Conservation (phyloP, 2,329 filamentous ascomycete genomes). For the Blumeria hordei region DNA sequence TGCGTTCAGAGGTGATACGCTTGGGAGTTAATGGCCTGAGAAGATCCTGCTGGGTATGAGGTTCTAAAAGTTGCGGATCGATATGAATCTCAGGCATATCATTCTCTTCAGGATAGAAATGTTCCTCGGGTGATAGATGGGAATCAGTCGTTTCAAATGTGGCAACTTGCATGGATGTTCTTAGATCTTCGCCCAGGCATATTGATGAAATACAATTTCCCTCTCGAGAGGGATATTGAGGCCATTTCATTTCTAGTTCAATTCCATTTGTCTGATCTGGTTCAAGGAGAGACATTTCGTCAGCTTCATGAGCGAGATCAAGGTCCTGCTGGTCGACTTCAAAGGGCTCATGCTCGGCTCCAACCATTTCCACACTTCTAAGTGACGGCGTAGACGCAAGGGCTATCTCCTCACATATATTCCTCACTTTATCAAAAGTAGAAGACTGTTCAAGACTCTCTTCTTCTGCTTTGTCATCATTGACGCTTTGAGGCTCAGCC, state of each 20-base stretch:
- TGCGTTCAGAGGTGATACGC: conserved; percentile 14
- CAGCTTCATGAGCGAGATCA: conserved; percentile 30
- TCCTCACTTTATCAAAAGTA: conserved; percentile 18
- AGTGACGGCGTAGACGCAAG: conserved; percentile 12
- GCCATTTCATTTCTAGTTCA: too few species aligned
- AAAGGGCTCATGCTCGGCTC: conserved; percentile 21
- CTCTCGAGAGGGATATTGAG: too few species aligned
- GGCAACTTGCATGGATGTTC: too few species aligned
- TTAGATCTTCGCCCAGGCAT: too few species aligned
- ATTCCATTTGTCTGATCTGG: conserved; percentile 10
- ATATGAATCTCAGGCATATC: conserved; percentile 18
- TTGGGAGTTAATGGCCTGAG: conserved; percentile 8
- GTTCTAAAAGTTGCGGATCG: conserved; percentile 22
- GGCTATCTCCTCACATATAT: conserved; percentile 18
- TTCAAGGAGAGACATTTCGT: conserved; percentile 33
- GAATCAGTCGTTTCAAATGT: too few species aligned
- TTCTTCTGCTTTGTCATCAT: too few species aligned
- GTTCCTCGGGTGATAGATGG: too few species aligned
- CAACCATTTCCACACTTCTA: conserved; percentile 2
- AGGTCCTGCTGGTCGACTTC: conserved; percentile 29
- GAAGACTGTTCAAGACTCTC: too few species aligned
- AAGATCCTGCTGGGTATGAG: conserved; percentile 2
- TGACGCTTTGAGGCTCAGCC: too few species aligned
- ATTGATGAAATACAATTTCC: too few species aligned
- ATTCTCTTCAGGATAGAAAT: conserved; percentile 17